Evolutionary conservation across 83 land plant genomes (phyloP).

Genomic region (Picea abies): DNA sequence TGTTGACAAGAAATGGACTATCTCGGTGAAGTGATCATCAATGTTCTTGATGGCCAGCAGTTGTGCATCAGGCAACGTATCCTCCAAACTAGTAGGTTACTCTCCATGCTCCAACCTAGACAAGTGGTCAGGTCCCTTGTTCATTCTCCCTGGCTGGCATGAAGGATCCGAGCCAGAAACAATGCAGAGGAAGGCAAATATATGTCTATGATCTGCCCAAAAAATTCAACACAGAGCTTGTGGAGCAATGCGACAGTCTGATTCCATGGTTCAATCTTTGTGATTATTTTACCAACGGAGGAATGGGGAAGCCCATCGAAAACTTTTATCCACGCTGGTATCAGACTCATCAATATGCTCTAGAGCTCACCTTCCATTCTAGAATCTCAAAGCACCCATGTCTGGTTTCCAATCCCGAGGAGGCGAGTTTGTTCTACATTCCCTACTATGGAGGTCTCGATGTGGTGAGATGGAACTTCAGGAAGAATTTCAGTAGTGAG

Average conservation of each 20-base stretch:
- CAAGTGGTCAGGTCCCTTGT: no score
- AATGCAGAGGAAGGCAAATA: constrained; percentile 30
- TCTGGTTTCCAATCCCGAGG: constrained; percentile 35
- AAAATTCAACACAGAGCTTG: constrained; percentile 44
- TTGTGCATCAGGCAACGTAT: no score
- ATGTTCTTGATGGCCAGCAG: no score
- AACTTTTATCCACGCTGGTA: constrained; percentile 52
- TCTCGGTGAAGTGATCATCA: no score
- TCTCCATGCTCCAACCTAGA: no score
- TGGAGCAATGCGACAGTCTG: constrained; percentile 37
- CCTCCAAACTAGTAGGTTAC: no score
- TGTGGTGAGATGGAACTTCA: constrained; percentile 70
- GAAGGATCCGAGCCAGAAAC: no score
- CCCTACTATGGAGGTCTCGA: constrained; percentile 82
- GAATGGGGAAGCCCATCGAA: constrained; percentile 27
- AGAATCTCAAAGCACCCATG: constrained; percentile 68
- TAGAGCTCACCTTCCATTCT: constrained; percentile 79
- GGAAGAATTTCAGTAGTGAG: constrained; percentile 37
- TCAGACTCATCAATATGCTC: constrained; percentile 65
- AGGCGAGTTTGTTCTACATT: constrained; percentile 69
- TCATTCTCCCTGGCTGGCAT: no score
- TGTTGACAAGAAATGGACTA: no score
- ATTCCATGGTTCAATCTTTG: constrained; percentile 44
- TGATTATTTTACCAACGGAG: constrained; percentile 32
- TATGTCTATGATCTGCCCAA: constrained; percentile 41